phyloP scores from a whole-genome alignment of 1,284 basidiomycete genomes.

The Tylopilus sp. region DNA sequence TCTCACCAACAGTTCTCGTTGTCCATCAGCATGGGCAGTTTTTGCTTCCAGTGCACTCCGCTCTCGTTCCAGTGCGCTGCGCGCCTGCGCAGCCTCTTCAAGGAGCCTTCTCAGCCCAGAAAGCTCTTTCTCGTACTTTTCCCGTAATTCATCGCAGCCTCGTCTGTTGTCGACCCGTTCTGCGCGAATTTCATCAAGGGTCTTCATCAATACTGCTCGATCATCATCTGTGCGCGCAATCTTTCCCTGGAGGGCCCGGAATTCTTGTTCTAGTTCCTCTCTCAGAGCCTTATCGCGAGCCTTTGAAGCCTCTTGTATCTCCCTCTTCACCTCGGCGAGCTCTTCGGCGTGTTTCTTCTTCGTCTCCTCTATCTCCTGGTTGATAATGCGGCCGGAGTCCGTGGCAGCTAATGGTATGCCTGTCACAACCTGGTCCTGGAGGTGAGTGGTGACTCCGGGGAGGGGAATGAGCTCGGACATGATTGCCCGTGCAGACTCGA shows the following conservation, averaged over 20 bases:
- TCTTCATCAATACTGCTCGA: too few relatives aligned
- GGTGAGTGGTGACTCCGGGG: constrained; percentile 3
- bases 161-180: too few relatives aligned
- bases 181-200: too few relatives aligned
- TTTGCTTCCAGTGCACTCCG: too few relatives aligned
- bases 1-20: too few relatives aligned
- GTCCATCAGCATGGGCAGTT: too few relatives aligned
- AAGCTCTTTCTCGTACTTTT: too few relatives aligned
- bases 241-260: too few relatives aligned
- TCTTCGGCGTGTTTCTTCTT: constrained; percentile 5
- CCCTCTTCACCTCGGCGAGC: constrained; percentile 3
- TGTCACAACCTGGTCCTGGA: constrained; percentile 4
- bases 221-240: too few relatives aligned
- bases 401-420: constrained; percentile 7
- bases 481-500: constrained; percentile 11
- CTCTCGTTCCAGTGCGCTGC: too few relatives aligned
- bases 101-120: neutral
- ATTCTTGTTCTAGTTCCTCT: neutral
- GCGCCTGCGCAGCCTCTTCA: neutral
- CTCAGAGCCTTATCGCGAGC: neutral
- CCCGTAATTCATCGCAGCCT: too few relatives aligned
- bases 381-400: neutral
- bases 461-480: constrained; percentile 14
- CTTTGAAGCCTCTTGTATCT: too few relatives aligned
- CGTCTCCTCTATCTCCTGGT: neutral